These are phyloP conservation scores for Hypoxylon sp. DNA, from an alignment of 2,329 filamentous ascomycete genomes.

Conservation along the genomic window DNA sequence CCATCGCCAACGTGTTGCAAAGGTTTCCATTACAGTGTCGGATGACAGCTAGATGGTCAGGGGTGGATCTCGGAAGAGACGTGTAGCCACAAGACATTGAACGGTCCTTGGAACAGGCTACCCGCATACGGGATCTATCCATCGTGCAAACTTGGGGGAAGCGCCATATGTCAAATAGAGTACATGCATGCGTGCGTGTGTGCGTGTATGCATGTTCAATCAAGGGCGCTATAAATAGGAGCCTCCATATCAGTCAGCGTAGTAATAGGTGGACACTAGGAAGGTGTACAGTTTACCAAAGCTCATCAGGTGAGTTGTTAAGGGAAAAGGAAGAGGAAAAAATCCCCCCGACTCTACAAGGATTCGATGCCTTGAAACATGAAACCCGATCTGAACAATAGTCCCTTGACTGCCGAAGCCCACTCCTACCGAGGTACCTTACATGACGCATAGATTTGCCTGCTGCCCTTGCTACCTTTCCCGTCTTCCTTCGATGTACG, in stretches of 20 bases:
- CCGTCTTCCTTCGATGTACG: constrained; percentile 1
- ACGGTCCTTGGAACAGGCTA: constrained; percentile 12
- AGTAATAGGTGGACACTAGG: constrained; percentile 22
- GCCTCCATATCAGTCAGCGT: constrained; percentile 5
- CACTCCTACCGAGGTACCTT: not conserved
- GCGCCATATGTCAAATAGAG: constrained; percentile 15
- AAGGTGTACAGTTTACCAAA: constrained; percentile 21
- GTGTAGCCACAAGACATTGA: constrained; percentile 18
- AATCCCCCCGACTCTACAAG: constrained; percentile 25
- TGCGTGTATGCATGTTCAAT: no score
- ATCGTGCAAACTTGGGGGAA: constrained; percentile 15
- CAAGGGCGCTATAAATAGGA: constrained; percentile 23
- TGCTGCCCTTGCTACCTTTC: not conserved
- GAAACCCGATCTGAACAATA: constrained; percentile 11
- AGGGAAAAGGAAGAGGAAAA: not conserved
- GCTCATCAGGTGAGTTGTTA: not conserved
- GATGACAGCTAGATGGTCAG: not conserved
- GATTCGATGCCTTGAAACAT: constrained; percentile 34
- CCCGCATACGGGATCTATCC: constrained; percentile 22
- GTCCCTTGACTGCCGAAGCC: constrained; percentile 12
- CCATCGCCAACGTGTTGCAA: not conserved
- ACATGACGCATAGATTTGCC: constrained; percentile 3
- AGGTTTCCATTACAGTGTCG: constrained; percentile 3
- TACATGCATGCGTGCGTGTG: constrained; percentile 10
- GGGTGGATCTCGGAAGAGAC: constrained; percentile 2